Evolutionary conservation across 2,329 filamentous ascomycete species (phyloP).

Genomic region (Neopestalotiopsis sp.): DNA sequence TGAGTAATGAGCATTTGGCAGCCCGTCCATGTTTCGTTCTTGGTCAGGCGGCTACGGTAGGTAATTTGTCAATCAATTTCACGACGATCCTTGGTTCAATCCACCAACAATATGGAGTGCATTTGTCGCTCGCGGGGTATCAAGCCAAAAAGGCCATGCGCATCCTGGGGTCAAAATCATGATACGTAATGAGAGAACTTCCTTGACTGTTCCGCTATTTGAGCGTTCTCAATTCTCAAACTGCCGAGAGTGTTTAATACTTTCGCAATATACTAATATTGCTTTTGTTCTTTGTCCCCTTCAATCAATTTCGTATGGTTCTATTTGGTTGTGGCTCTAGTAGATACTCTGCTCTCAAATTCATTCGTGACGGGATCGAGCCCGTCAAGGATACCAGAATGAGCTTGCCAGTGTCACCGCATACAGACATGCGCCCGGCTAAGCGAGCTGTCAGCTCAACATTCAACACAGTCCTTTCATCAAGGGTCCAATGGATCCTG

Average conservation of each 20-base stretch:
- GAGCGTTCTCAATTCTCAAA: too few species aligned
- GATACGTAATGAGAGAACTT: too few species aligned
- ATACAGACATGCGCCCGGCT: background rate
- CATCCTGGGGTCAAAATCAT: background rate
- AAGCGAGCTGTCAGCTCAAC: background rate
- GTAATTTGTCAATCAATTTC: too few species aligned
- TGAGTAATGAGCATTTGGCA: background rate
- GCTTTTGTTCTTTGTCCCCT: too few species aligned
- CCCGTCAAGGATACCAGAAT: constrained; percentile 2
- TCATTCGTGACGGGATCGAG: background rate
- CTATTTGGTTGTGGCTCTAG: background rate
- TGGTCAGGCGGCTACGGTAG: too few species aligned
- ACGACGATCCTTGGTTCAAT: background rate
- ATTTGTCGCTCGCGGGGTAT: background rate
- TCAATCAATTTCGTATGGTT: too few species aligned
- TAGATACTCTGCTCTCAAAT: background rate
- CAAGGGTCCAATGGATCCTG: too few species aligned
- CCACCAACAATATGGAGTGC: background rate
- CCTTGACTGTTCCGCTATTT: too few species aligned
- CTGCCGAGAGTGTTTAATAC: too few species aligned
- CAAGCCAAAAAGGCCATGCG: background rate
- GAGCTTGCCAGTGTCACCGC: background rate
- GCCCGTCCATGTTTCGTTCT: background rate
- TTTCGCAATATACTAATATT: too few species aligned
- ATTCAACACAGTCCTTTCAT: background rate